Evolutionary conservation across 225 moss, liverwort and hornwort genomes (phyloP), one percentile per base, ranked within the genome.

Genomic region (Sphagnum tenellum): DNA sequence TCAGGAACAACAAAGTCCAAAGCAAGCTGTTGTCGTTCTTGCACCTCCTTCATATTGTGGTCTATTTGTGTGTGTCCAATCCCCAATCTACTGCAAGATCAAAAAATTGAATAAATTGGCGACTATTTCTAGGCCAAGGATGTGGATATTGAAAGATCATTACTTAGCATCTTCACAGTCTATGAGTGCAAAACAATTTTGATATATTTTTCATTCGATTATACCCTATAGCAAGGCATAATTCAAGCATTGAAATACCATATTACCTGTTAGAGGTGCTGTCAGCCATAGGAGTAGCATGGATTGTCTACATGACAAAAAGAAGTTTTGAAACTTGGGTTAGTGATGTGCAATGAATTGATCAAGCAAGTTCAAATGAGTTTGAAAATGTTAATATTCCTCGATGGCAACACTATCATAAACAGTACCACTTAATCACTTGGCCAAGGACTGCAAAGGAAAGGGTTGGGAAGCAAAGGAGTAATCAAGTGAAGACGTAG

Each of bases 1-100:
- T 57, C 50, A 44, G 70, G 63, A 8, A 71, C 44, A 44, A 8
- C 9, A 4, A 57, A 71, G 3, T 71, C 29, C 29, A 29, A 29
- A 29, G 29, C 29, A 29, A 1, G 0, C 29, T 29, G 29, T 29
- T 29, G 29, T 29, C 29, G 29, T 57, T 9, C 46, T 48, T 2
- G 64, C 70, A 49, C n/a, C 55, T 55, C n/a, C 55, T 9, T 8
- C 55, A 55, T 55, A 55, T 3, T 3, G 10, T 55, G 55, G 3
- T 55, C n/a, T 9, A 5, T 7, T 55, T n/a, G 10, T 9, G n/a
- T 55, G n/a, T 3, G 10, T 9, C n/a, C 55, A 55, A n/a, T 9
- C 0, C n/a, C 55, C 9, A n/a, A 55, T 9, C 55, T 9, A n/a
- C 55, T 3, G 55, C 10, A 55, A 9, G 55, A 9, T 55, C n/a